Evolutionary conservation across 495 filamentous ascomycete species (phyloP).

Genomic region (Podospora didyma): DNA sequence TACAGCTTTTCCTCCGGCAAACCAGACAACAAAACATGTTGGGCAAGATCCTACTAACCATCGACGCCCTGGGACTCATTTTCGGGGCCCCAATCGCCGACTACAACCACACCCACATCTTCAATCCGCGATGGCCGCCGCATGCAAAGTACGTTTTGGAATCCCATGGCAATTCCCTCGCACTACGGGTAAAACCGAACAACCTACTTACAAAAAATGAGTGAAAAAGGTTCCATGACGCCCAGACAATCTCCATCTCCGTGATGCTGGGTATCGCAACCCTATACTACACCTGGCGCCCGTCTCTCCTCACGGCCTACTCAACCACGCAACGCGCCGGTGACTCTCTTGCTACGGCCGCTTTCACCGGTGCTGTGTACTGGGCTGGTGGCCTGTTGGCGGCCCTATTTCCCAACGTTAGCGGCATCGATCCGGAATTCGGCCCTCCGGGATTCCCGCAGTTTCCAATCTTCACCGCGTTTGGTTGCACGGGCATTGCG

Average conservation of each 20-base stretch:
- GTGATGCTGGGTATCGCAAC: slow-evolving; percentile 41
- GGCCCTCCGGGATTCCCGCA: slow-evolving; percentile 47
- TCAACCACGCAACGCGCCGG: slow-evolving; percentile 19
- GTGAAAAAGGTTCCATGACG: slow-evolving; percentile 55
- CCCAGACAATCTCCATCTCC: slow-evolving; percentile 51
- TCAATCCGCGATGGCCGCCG: slow-evolving; percentile 52
- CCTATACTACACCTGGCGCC: slow-evolving; percentile 46
- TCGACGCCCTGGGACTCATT: slow-evolving; percentile 37
- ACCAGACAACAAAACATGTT: slow-evolving; percentile 21
- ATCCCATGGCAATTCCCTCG: too few species aligned
- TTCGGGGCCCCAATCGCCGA: slow-evolving; percentile 44
- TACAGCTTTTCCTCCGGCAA: background rate
- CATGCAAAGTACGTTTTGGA: slow-evolving; percentile 43
- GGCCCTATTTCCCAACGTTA: slow-evolving; percentile 46
- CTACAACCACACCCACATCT: slow-evolving; percentile 50
- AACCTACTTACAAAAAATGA: too few species aligned
- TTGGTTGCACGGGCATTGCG: slow-evolving; percentile 19
- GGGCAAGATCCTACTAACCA: slow-evolving; percentile 41
- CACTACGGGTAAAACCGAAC: too few species aligned
- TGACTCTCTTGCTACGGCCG: slow-evolving; percentile 35
- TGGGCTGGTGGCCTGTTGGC: slow-evolving; percentile 46
- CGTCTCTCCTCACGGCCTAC: slow-evolving; percentile 5
- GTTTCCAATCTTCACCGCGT: slow-evolving; percentile 31
- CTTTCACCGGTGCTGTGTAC: slow-evolving; percentile 46
- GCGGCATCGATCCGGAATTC: slow-evolving; percentile 53